Percentiles rank a stretch among this genome's conserved stretches.
These are phyloP conservation scores for Silene latifolia DNA, from an alignment of 148 eudicot genomes.

Conservation along the genomic window DNA sequence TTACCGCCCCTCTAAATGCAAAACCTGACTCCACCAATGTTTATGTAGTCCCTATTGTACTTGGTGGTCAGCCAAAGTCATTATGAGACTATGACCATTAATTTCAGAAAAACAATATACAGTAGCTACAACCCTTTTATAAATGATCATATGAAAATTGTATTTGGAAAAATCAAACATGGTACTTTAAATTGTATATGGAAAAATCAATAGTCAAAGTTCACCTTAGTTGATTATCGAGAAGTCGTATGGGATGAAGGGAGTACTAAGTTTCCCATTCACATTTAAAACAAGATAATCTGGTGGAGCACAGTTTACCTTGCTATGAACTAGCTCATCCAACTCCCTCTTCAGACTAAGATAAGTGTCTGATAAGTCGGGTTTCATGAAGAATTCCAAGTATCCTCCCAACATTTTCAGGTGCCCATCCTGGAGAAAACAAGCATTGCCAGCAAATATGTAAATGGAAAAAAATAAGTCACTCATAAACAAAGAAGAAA, in stretches of 20 bases:
- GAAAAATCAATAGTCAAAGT: neutral
- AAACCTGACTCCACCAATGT: too few species aligned
- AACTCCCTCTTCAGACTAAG: slow-evolving; percentile 63
- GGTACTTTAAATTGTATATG: neutral
- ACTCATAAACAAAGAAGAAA: slow-evolving; percentile 8
- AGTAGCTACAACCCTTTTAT: neutral
- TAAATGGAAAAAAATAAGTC: neutral
- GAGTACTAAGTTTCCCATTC: neutral
- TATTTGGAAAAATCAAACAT: too few species aligned
- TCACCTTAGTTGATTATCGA: too few species aligned
- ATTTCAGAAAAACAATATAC: neutral
- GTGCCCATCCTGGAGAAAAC: slow-evolving; percentile 67
- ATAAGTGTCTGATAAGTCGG: slow-evolving; percentile 65
- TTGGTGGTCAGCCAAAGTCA: neutral
- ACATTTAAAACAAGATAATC: neutral
- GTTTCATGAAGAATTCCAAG: slow-evolving; percentile 90
- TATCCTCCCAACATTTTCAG: slow-evolving; percentile 94
- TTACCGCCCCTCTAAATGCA: too few species aligned
- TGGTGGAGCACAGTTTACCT: slow-evolving; percentile 37
- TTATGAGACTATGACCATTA: neutral
- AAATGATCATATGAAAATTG: too few species aligned
- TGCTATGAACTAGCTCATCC: slow-evolving; percentile 67
- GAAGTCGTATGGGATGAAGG: neutral
- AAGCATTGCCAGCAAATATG: neutral
- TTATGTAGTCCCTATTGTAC: too few species aligned